These are phyloP conservation scores for Fraxinus pennsylvanica DNA, from an alignment of 257 asterid species.

Conservation along the genomic window DNA sequence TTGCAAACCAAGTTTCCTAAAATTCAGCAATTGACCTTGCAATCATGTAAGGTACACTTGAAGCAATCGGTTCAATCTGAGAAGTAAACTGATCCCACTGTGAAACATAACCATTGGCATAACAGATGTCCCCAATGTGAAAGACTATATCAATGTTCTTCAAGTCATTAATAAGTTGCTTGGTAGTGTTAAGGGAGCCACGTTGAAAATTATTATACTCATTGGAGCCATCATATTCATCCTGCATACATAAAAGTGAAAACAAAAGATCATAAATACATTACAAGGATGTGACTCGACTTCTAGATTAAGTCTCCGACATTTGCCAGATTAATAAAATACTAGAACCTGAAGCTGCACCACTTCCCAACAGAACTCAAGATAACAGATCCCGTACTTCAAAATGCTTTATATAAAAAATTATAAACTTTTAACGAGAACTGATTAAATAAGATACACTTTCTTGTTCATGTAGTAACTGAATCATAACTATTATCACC, in stretches of 20 bases:
- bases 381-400: not conserved
- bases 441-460: not conserved
- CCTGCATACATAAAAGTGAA: constrained; percentile 40
- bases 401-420: not conserved
- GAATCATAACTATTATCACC: not conserved
- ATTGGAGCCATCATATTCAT: constrained; percentile 92
- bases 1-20: not conserved
- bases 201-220: constrained; percentile 77
- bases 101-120: constrained; percentile 84
- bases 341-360: not conserved
- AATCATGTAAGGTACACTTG: constrained; percentile 37
- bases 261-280: constrained; percentile 2
- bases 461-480: not conserved
- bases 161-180: constrained; percentile 68
- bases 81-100: constrained; percentile 96
- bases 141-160: constrained; percentile 77
- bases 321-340: not conserved
- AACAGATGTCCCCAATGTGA: constrained; percentile 85
- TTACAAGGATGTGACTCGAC: not conserved
- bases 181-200: constrained; percentile 85
- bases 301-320: not conserved
- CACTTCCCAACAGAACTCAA: not conserved
- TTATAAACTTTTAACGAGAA: not conserved
- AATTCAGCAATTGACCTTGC: constrained; percentile 56
- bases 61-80: constrained; percentile 50